Evolutionary conservation across 2,329 filamentous ascomycete species (phyloP).

Genomic region (Alternaria hordeiaustralica): DNA sequence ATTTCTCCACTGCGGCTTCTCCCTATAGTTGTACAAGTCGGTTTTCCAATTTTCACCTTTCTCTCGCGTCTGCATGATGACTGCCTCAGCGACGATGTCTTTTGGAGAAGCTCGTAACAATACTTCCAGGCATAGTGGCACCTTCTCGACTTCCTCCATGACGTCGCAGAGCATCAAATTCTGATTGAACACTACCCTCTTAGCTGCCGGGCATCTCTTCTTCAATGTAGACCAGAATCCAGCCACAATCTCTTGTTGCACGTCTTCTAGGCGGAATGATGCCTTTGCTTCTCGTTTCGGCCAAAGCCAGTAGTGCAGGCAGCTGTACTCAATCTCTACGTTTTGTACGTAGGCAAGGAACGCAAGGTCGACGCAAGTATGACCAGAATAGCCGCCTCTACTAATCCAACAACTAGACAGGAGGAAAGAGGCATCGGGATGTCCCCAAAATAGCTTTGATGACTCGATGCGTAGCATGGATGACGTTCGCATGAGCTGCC

Average conservation of each 20-base stretch:
- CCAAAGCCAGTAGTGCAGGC: not conserved
- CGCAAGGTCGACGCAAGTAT: slow-evolving; percentile 10
- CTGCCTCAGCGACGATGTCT: slow-evolving; percentile 1
- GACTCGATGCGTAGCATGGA: slow-evolving; percentile 22
- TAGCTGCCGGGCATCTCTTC: slow-evolving; percentile 15
- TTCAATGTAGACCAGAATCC: slow-evolving; percentile 16
- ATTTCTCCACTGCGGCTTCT: not conserved
- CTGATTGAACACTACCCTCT: slow-evolving; percentile 17
- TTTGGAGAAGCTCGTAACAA: slow-evolving; percentile 12
- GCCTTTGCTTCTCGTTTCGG: not conserved
- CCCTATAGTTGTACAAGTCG: not conserved
- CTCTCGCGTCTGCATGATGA: not conserved
- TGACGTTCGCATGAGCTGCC: slow-evolving; percentile 21
- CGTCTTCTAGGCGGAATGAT: not conserved
- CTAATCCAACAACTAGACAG: slow-evolving; percentile 13
- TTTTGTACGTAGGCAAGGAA: slow-evolving; percentile 21
- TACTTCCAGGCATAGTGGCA: slow-evolving; percentile 2
- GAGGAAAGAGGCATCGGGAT: slow-evolving; percentile 14
- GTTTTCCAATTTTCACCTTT: not conserved
- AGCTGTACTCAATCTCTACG: slow-evolving; percentile 17
- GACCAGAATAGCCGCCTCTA: slow-evolving; percentile 15
- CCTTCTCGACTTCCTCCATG: slow-evolving; percentile 1
- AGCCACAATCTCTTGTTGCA: slow-evolving; percentile 2
- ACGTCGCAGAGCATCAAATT: not conserved
- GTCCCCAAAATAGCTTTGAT: slow-evolving; percentile 23